Evolutionary conservation across 441 rosid genomes (phyloP), one percentile per base, ranked within the genome.

Genomic region (Corymbia calophylla): DNA sequence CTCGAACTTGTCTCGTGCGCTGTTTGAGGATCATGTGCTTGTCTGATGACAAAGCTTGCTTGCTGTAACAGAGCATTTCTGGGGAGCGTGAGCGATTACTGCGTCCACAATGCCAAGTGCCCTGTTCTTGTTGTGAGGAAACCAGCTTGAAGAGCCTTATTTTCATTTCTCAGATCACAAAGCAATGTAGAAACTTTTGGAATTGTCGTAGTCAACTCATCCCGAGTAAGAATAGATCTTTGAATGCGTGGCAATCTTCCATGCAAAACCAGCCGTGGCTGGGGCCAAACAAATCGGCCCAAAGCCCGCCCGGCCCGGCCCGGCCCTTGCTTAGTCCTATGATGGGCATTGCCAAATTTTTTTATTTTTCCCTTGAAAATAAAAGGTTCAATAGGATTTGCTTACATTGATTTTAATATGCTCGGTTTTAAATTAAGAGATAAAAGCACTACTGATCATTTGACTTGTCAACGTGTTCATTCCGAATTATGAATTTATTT

Each of bases 51-150:
- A 19, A 70, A 19, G 8, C 14, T 70, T 70, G 82, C 44, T 85
- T 84, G 55, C 64, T 27, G 87, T 48, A 21, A 82, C 92, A 95
- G 97, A 94, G 94, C 95, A 89, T 94, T 95, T 77, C 93, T 95
- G 90, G 95, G 95, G 44, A 93, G 95, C 82, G 95, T 93, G 62
- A 95, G 92, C 91, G 92, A 90, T 89, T 90, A 92, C 88, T 94
- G 95, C 90, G 92, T 94, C 53, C 92, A 93, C 48, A 91, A 92
- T 84, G 95, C 94, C 18, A 92, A 91, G 90, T 92, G 95, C 87
- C 95, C 94, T 29, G 93, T 94, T 91, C 96, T 93, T 88, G 94
- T 93, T 82, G 93, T 91, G 91, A 95, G 86, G 92, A 94, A 87
- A 48, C 90, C 93, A 47, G 88, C 82, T 89, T 90, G 90, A 90